phyloP scores from a whole-genome alignment of 2,329 filamentous ascomycete species.

The Aspergillus calidoustus region DNA sequence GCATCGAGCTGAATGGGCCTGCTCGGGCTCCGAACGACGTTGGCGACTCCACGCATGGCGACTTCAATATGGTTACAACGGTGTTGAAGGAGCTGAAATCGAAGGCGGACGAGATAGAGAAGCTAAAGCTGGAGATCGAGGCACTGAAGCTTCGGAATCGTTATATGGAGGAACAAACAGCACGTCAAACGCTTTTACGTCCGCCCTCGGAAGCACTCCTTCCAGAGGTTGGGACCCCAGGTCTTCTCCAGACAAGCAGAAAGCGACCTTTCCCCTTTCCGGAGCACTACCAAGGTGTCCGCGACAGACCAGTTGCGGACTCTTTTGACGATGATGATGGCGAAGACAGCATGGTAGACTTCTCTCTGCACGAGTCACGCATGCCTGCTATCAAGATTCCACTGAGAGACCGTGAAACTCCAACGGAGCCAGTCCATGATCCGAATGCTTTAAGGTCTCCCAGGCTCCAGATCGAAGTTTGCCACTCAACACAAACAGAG shows the following conservation, averaged over 20 bases:
- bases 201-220: constrained; percentile 22
- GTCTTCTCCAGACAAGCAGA: constrained; percentile 38
- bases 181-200: constrained; percentile 19
- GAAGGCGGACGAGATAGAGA: constrained; percentile 46
- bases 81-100: constrained; percentile 44
- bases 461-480: constrained; percentile 23
- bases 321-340: constrained; percentile 40
- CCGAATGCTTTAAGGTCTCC: constrained; percentile 17
- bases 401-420: constrained; percentile 25
- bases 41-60: constrained; percentile 24
- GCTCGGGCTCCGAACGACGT: constrained; percentile 28
- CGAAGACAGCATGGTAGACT: constrained; percentile 32
- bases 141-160: constrained; percentile 42
- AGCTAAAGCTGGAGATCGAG: constrained; percentile 43
- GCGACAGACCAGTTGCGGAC: constrained; percentile 34
- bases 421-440: constrained; percentile 12
- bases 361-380: constrained; percentile 28
- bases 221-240: constrained; percentile 39
- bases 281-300: constrained; percentile 32
- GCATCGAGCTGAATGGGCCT: constrained; percentile 42
- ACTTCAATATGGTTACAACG: constrained; percentile 44
- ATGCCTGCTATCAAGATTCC: constrained; percentile 31
- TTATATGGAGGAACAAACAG: constrained; percentile 36
- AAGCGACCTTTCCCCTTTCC: constrained; percentile 40
- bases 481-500: constrained; percentile 15